Base-by-base conservation (phyloP, 352 stramenopile species). In the Thalassiosira mediterranea region DNA sequence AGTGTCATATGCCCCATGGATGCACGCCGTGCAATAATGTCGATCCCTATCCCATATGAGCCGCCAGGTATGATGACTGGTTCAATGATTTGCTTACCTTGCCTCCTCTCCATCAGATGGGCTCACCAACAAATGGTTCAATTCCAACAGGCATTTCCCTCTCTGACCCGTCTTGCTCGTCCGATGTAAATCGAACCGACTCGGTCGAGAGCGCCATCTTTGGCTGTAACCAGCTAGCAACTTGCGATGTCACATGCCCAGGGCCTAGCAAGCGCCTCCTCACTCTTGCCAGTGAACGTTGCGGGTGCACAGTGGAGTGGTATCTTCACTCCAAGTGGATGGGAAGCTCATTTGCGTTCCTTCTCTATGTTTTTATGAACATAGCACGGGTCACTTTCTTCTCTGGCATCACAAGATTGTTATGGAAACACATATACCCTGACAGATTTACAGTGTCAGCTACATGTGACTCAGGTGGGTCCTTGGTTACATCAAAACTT, bases 361-460 rank as follows among this genome's bases (percentile, higher is more conserved):
- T 82, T 13, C 17, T 81, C 19, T 82, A 74, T 64, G 15, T 72
- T 17, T 69, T 72, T 17, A 82, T 77, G 66, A 82, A 82, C 63
- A 63, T 73, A 37, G 58, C 73, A 48, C 48, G 73, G 46, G 51
- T 74, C 47, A 69, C 56, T 10, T 82, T 82, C 32, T 64, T 78
- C 49, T 68, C 65, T 34, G 73, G 65, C 4, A 17, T 82, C 8
- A 78, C 73, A 11, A 59, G 73, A 47, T 49, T 82, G 25, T 59
- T 82, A 19, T 82, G 73, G 73, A 72, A 78, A 31, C 61, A 64
- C 31, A 82, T 82, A 29, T 69, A 73, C 65, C 73, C 73, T 28
- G 61, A 74, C 3, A 63, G 61, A 38, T 82, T 82, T 37, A 82
- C 73, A 57, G 28, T 82, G 1, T 54, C 59, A 8, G 58, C 54